A percentile compares a stretch with the other conserved stretches of the same genome.
phyloP scores from a whole-genome alignment of 192 early-diverging fungal genomes.

The Coemansia sp. region DNA sequence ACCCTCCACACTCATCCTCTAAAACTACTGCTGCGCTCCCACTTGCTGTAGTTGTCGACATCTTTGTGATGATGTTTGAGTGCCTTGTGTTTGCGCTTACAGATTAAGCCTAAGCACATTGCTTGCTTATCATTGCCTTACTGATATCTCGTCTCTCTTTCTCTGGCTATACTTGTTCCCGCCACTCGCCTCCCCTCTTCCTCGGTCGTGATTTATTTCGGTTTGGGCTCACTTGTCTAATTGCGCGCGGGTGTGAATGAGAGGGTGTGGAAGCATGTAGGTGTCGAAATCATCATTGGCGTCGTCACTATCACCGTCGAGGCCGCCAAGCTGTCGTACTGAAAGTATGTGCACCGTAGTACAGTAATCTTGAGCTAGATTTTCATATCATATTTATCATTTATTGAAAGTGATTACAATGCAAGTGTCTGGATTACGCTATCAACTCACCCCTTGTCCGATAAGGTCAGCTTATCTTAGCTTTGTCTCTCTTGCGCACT shows the following conservation, averaged over 20 bases:
- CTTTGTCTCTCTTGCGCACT: neutral
- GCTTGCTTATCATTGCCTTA: neutral
- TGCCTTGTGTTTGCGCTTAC: conserved; percentile 50
- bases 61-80: conserved; percentile 51
- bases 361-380: neutral
- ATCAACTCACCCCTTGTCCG: neutral
- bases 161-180: conserved; percentile 5
- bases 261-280: conserved; percentile 24
- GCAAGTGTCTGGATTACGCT: too few species aligned
- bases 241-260: neutral
- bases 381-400: neutral
- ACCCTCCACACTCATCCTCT: neutral
- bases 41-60: conserved; percentile 40
- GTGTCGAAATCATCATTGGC: conserved; percentile 75
- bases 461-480: neutral
- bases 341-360: neutral
- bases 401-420: neutral
- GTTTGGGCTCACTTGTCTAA: neutral
- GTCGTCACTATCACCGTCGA: conserved; percentile 76
- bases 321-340: conserved; percentile 54
- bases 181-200: neutral
- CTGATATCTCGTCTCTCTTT: conserved; percentile 6
- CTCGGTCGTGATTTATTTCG: neutral
- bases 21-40: neutral
- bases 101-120: conserved; percentile 17